These are phyloP conservation scores for Phytophthora aleatoria DNA, from an alignment of 352 stramenopile genomes.

Conservation along the genomic window DNA sequence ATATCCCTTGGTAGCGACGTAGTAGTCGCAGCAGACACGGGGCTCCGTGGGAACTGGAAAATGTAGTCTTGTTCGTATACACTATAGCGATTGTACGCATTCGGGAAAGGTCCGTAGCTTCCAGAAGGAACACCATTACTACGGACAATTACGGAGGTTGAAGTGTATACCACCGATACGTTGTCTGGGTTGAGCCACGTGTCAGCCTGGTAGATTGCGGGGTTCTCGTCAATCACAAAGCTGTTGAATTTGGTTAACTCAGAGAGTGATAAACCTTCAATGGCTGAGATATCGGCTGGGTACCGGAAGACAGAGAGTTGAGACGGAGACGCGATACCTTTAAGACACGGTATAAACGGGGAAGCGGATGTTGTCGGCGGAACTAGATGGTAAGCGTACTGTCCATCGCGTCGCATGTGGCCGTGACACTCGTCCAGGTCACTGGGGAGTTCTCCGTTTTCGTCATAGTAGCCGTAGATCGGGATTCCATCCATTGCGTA, in stretches of 20 bases:
- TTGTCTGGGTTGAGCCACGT: conserved; percentile 60
- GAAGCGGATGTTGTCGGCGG: conserved; percentile 8
- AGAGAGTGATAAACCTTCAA: conserved; percentile 55
- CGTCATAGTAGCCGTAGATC: conserved; percentile 57
- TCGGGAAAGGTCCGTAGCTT: conserved; percentile 72
- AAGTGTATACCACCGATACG: conserved; percentile 59
- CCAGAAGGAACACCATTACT: conserved; percentile 59
- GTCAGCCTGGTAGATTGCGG: conserved; percentile 15
- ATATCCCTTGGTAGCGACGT: conserved; percentile 45
- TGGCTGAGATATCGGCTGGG: conserved; percentile 46
- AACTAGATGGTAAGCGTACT: conserved; percentile 64
- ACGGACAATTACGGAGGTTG: conserved; percentile 54
- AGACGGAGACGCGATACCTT: conserved; percentile 40
- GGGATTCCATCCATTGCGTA: conserved; percentile 79
- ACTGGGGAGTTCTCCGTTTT: conserved; percentile 43
- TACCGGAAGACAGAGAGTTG: conserved; percentile 52
- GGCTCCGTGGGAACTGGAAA: conserved; percentile 63
- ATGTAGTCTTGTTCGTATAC: conserved; percentile 67
- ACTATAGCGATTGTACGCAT: conserved; percentile 54
- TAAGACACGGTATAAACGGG: conserved; percentile 64
- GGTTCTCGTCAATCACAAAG: conserved; percentile 62
- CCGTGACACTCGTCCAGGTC: conserved; percentile 69
- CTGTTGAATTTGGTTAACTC: conserved; percentile 53
- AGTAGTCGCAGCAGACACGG: conserved; percentile 22
- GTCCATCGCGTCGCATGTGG: conserved; percentile 39